Evolutionary conservation across 164 flowering plant species (phyloP), one percentile per base, ranked within the genome.

Genomic region (Sextonia rubra): DNA sequence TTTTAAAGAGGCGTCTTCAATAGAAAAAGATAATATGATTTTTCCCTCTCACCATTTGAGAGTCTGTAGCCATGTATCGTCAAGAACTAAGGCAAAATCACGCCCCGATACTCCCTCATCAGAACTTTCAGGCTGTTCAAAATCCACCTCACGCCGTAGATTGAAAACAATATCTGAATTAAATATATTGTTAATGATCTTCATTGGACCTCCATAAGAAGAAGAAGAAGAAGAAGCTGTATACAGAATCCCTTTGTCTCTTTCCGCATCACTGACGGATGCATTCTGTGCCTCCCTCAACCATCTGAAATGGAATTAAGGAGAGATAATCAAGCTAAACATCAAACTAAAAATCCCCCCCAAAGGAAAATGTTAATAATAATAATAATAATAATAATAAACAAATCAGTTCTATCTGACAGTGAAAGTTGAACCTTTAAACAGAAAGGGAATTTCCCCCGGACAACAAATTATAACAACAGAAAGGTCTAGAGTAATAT

Each of bases 41-140:
- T 37, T 37, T 37, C 58, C n/a, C 58, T 52, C 88, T 83, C 65
- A 94, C 99, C 99, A 91, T 81, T 89, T 95, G 44, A 95, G 91
- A 8, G 98, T 90, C 78, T 88, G 82, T 81, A 95, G 79, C 99
- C 99, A 95, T 92, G 88, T 85, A 17, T 88, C 91, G 0, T 87
- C 94, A 11, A 91, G 71, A 60, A 95, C 89, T 80, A 95, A 76
- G 0, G 98, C 99, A 79, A 82, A 92, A 79, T 90, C 96, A 69
- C 93, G 76, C 1, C 92, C 92, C 0, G 94, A 87, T 20, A 84
- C 80, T 47, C 89, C 91, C 56, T 82, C 92, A 74, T 85, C 97
- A 64, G 81, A 80, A 74, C 66, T 77, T 44, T 82, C 87, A 77
- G 71, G 74, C 76, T 76, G 85, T 71, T 20, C 47, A 52, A 77